Base-by-base conservation (phyloP, 768 basidiomycete genomes). In the Sporobolomyces phaffii region DNA sequence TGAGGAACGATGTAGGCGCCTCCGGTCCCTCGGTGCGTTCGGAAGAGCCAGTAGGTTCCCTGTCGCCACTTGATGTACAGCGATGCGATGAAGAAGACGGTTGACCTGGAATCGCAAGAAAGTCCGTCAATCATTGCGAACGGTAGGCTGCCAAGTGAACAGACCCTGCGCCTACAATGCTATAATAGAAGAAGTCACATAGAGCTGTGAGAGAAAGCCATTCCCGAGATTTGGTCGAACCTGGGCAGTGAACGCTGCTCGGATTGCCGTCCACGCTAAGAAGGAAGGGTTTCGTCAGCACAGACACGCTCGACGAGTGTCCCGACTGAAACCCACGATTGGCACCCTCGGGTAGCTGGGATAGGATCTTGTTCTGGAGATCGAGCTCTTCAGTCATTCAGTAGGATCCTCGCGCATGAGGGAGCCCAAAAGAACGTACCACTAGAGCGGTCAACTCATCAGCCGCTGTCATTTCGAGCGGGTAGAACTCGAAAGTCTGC, bases 1-100 rank as follows among this genome's bases (percentile, higher is more conserved):
- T 68, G 66, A 0, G 58, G 43, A 6, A 68, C 61, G 20, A 68
- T 17, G 61, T 40, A 68, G 1, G 8, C 15, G 0, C 66, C 66
- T 17, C 61, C 66, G 15, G 47, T 58, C 2, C 17, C 66, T 9
- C 66, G 40, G 28, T 59, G 56, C 7, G 7, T 24, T 11, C 44
- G 31, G 38, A 62, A 31, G 10, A 62, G 26, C 66, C 66, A 68
- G 54, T 41, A 52, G 0, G 56, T 53, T 0, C 61, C 49, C 15
- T 53, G 26, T 26, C 47, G 15, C 48, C 45, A 45, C 6, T 62
- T 67, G n/a, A 57, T 31, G 9, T 36, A 24, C 40, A 67, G 36
- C 38, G 53, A 62, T 4, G 17, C 17, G 38, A 22, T 14, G 43
- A 68, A 49, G 26, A 59, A 28, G 26, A 54, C 10, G 6, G 49